Evolutionary conservation across 2,329 filamentous ascomycete genomes (phyloP), one percentile per base, ranked within the genome.

Genomic region (Leptographium procerum): DNA sequence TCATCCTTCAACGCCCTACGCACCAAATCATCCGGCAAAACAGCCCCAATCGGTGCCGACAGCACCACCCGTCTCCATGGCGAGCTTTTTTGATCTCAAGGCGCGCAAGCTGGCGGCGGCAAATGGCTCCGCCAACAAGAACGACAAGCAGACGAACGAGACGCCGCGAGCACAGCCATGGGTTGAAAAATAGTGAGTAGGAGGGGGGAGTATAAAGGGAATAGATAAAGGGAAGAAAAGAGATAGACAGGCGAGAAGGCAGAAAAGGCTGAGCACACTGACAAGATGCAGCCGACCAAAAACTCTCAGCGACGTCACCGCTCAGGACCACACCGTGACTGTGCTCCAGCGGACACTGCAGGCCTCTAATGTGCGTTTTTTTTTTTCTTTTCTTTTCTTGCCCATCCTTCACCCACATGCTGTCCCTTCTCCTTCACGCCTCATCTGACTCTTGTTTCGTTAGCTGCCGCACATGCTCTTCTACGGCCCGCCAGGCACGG

Each of bases 381-480:
- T 31, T 59, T 26, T 26, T 28, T 14, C 5, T 13, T 29, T 40
- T 57, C 60, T 11, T 28, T 55, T 33, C 48, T 19, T 52, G 2
- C 22, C n/a, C 29, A 28, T n/a, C 29, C 5, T 31, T 19, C 43
- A 16, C 6, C 28, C 43, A 64, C 45, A 60, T 52, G n/a, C n/a
- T n/a, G n/a, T n/a, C n/a, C n/a, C n/a, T n/a, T n/a, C n/a, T n/a
- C n/a, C n/a, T n/a, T n/a, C n/a, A n/a, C n/a, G n/a, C n/a, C n/a
- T n/a, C 3, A 13, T 51, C 22, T 13, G 33, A 19, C 33, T 34
- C 22, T 33, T 55, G 29, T 54, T 26, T 24, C 53, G 34, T 6
- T 40, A 89, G 84, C 87, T 99, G 45, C 94, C 94, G 3, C 95
- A 99, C 73, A 96, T 99, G 90, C 88, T 99, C 67, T 97, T 97